These are phyloP conservation scores for Colletotrichum abscissum DNA, from an alignment of 2,329 filamentous ascomycete species.

Conservation along the genomic window DNA sequence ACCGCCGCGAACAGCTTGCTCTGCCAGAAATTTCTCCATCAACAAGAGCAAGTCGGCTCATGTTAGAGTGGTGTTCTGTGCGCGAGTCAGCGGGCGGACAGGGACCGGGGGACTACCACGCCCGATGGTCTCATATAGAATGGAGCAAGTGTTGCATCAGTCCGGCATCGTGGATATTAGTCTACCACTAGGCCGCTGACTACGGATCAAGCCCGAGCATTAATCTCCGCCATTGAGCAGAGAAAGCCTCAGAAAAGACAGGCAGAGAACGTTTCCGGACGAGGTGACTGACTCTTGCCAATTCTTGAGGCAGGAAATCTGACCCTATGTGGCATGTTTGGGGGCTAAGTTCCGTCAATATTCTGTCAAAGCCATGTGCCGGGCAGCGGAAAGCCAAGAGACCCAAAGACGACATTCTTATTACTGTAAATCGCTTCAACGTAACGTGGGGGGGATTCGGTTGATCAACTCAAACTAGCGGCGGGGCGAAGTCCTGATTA, in stretches of 20 bases:
- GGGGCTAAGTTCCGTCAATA: background rate
- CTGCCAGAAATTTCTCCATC: background rate
- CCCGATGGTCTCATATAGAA: slow-evolving; percentile 15
- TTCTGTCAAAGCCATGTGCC: background rate
- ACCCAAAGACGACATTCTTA: background rate
- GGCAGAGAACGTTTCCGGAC: background rate
- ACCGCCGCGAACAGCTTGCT: background rate
- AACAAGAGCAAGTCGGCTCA: slow-evolving; percentile 1
- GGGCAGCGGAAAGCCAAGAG: background rate
- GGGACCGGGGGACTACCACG: slow-evolving; percentile 1
- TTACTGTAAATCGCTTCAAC: background rate
- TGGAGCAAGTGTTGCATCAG: slow-evolving; percentile 16
- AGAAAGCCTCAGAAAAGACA: background rate
- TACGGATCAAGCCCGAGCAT: slow-evolving; percentile 21
- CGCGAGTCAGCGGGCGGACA: slow-evolving; percentile 22
- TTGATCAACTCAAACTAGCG: slow-evolving; percentile 5
- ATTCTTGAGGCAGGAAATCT: background rate
- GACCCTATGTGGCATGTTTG: background rate
- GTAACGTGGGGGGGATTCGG: background rate
- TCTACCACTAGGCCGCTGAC: slow-evolving; percentile 3
- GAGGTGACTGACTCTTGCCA: background rate
- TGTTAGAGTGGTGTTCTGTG: slow-evolving; percentile 8
- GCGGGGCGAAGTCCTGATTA: slow-evolving; percentile 22
- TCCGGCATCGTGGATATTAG: slow-evolving; percentile 9
- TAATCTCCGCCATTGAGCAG: slow-evolving; percentile 6